Percentiles rank a stretch among this genome's conserved stretches.
Evolutionary conservation across 176 grass and related monocot species (phyloP).

Genomic region (Phoenix roebelenii): DNA sequence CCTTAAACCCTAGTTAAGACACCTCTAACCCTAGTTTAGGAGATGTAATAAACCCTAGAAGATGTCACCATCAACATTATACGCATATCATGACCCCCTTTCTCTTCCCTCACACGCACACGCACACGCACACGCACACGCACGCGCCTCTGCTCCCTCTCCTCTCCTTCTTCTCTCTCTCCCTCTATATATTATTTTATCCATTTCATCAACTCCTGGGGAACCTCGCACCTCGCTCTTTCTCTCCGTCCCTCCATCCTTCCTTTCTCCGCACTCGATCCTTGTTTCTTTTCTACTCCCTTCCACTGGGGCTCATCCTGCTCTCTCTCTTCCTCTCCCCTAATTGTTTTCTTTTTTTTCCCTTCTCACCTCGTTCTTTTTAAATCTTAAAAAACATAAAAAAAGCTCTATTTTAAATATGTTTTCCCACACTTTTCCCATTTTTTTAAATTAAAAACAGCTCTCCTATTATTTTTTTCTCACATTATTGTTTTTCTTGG

Average conservation of each 20-base stretch:
- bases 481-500: constrained; percentile 9
- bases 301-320: not conserved
- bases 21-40: constrained; percentile 1
- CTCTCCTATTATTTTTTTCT: constrained; percentile 6
- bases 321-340: not conserved
- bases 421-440: not conserved
- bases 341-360: not conserved
- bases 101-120: too few species aligned
- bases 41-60: not conserved
- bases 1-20: constrained; percentile 1
- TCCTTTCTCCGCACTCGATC: not conserved
- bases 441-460: not conserved
- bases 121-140: too few species aligned
- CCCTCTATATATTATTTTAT: constrained; percentile 5
- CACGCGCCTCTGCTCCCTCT: too few species aligned
- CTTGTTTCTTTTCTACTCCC: not conserved
- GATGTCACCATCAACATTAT: constrained; percentile 1
- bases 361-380: not conserved
- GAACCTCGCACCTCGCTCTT: not conserved
- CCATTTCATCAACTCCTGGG: constrained; percentile 15
- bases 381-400: not conserved
- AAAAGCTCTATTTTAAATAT: constrained; percentile 1
- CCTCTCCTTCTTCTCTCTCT: not conserved
- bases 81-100: not conserved
- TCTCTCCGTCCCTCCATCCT: not conserved